These are phyloP conservation scores for Neurospora sp. DNA, from an alignment of 495 filamentous ascomycete species.

Conservation along the genomic window DNA sequence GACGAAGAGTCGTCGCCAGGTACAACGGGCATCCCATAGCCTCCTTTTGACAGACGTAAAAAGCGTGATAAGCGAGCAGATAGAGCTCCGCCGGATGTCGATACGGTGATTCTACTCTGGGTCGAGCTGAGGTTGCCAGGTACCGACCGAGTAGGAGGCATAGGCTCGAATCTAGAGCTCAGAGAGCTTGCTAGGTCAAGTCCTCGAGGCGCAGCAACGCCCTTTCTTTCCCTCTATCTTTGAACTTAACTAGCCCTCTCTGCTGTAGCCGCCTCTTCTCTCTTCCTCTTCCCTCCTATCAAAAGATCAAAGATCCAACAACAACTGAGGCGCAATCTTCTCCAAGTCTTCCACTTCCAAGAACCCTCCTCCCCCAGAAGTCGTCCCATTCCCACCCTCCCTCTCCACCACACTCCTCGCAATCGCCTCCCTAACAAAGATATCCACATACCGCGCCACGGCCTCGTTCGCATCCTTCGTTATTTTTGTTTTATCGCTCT, in stretches of 20 bases:
- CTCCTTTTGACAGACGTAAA: not conserved
- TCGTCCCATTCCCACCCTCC: constrained; percentile 64
- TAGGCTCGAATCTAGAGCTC: no score
- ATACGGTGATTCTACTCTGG: no score
- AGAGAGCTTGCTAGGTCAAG: no score
- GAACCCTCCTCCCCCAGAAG: constrained; percentile 63
- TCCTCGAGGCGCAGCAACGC: no score
- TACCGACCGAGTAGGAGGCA: no score
- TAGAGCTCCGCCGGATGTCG: no score
- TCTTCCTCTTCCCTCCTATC: not conserved
- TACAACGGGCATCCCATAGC: not conserved
- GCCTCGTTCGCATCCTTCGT: constrained; percentile 69
- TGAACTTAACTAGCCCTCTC: no score
- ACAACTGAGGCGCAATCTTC: constrained; percentile 77
- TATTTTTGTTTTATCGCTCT: constrained; percentile 59
- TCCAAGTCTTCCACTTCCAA: constrained; percentile 86
- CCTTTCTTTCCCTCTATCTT: no score
- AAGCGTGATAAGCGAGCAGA: no score
- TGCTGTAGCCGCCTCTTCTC: not conserved
- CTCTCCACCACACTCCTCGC: constrained; percentile 68
- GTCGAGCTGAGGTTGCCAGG: no score
- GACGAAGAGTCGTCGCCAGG: not conserved
- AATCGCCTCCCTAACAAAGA: constrained; percentile 87
- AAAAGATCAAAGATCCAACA: constrained; percentile 64
- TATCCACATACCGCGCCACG: constrained; percentile 79